Conservation (phyloP, 768 basidiomycete genomes). For the Lactifluus piperatus region DNA sequence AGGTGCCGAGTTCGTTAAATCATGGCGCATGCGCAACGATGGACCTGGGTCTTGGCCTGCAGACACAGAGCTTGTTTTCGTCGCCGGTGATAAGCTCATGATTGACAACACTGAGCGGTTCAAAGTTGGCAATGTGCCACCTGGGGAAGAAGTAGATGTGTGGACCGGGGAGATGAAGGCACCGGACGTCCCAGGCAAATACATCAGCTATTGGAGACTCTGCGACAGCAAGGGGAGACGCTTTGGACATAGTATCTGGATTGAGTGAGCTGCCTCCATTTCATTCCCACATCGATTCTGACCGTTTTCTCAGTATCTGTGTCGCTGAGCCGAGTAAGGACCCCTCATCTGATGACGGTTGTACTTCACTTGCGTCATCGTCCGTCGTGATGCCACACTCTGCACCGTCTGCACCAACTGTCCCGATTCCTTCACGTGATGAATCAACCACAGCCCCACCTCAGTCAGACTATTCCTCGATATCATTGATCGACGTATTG, state of each 20-base stretch:
- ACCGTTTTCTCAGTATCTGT: constrained; percentile 40
- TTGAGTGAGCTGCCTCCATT: constrained; percentile 46
- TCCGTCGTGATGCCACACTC: constrained; percentile 59
- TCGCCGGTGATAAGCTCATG: constrained; percentile 57
- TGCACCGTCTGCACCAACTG: constrained; percentile 6
- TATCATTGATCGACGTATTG: constrained; percentile 54
- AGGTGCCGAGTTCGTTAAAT: constrained; percentile 80
- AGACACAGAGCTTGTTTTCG: constrained; percentile 56
- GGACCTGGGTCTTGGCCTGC: constrained; percentile 59
- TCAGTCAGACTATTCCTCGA: constrained; percentile 32
- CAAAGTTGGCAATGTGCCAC: constrained; percentile 46
- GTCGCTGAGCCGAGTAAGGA: constrained; percentile 44
- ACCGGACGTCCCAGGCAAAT: constrained; percentile 63
- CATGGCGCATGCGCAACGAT: constrained; percentile 67
- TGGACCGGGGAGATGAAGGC: constrained; percentile 76
- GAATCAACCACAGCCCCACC: constrained; percentile 24
- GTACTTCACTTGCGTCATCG: constrained; percentile 56
- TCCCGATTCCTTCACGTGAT: constrained; percentile 11
- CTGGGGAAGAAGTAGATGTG: constrained; percentile 53
- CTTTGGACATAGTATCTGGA: constrained; percentile 73
- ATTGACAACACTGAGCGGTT: constrained; percentile 31
- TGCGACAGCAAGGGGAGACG: constrained; percentile 45
- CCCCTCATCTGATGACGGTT: constrained; percentile 26
- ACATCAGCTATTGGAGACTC: constrained; percentile 72
- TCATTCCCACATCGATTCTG: neutral